Conservation (phyloP, 2,329 filamentous ascomycete species). For the Hypoxylon rubiginosum region DNA sequence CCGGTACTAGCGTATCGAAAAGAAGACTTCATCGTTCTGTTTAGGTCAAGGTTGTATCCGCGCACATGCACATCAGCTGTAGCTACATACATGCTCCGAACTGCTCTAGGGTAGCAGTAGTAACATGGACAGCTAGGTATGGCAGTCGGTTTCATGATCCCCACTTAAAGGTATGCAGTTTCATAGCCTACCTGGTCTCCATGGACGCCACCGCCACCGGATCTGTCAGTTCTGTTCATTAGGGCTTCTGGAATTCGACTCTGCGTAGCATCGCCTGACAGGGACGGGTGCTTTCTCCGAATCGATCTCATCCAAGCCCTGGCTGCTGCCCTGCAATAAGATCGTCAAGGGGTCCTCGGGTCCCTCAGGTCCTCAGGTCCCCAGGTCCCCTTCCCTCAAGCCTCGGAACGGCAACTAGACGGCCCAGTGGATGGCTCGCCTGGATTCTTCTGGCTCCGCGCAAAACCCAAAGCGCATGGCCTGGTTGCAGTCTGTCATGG, state of each 20-base stretch:
- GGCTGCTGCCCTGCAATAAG: conserved; percentile 47
- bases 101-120: conserved; percentile 34
- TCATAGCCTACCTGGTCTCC: conserved; percentile 38
- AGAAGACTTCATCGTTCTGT: conserved; percentile 22
- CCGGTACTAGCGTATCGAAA: conserved; percentile 29
- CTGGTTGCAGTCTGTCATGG: conserved; percentile 23
- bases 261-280: conserved; percentile 44
- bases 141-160: conserved; percentile 50
- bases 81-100: conserved; percentile 39
- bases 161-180: conserved; percentile 52
- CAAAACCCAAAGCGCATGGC: conserved; percentile 38
- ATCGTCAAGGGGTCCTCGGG: conserved; percentile 42
- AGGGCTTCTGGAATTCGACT: conserved; percentile 42
- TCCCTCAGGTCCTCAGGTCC: conserved; percentile 30
- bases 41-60: conserved; percentile 41
- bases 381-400: conserved; percentile 31
- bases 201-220: conserved; percentile 51
- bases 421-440: conserved; percentile 23
- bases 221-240: conserved; percentile 45
- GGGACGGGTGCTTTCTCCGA: conserved; percentile 44
- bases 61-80: conserved; percentile 50
- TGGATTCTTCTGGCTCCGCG: conserved; percentile 28
- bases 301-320: conserved; percentile 48
- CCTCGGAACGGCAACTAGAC: conserved; percentile 33
- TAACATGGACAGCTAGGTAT: conserved; percentile 38